Evolutionary conservation across 2,329 filamentous ascomycete genomes (phyloP), one percentile per base, ranked within the genome.

Genomic region (Didymella arachidicola): DNA sequence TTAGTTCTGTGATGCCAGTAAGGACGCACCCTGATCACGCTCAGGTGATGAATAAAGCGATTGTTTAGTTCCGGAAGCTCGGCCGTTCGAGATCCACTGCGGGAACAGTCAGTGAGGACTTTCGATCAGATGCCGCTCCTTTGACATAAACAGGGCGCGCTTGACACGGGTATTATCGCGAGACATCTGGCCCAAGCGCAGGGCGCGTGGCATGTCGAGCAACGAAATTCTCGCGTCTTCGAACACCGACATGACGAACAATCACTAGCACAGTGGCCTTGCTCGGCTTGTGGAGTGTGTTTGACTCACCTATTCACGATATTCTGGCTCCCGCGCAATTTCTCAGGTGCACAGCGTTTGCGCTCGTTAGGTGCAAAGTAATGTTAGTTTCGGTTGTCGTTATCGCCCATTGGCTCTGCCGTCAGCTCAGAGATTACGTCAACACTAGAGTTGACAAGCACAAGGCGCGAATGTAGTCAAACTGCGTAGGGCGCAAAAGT

Each of bases 141-240:
- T 16, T 46, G 51, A 53, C 51, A 41, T 25, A n/a, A 30, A 54
- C 26, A 54, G 51, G 51, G 51, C 51, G 51, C 19, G 10, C 32
- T 30, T 19, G 32, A 11, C 25, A 47, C 4, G 12, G 3, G 27
- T 11, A 8, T 8, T 7, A 22, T 18, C 18, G 18, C 36, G 7
- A 8, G 34, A 19, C 10, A 16, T n/a, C 7, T 29, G 53, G 26
- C n/a, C 47, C 29, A 39, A 22, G 45, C 46, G 53, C 41, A 57
- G 41, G 53, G 41, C 53, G 51, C 11, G 41, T 22, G 30, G 12
- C 44, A 25, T 55, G 44, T 48, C 19, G 8, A 43, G 16, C 22
- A 8, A 7, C 30, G 45, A 6, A 34, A 25, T 32, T 10, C 26
- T 34, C n/a, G 29, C 29, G 4, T 4, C 3, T n/a, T 47, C 30